Percentiles rank a stretch among this genome's conserved stretches.
These are phyloP conservation scores for Dactylellina leptospora DNA, from an alignment of 2,329 filamentous ascomycete genomes.

Conservation along the genomic window DNA sequence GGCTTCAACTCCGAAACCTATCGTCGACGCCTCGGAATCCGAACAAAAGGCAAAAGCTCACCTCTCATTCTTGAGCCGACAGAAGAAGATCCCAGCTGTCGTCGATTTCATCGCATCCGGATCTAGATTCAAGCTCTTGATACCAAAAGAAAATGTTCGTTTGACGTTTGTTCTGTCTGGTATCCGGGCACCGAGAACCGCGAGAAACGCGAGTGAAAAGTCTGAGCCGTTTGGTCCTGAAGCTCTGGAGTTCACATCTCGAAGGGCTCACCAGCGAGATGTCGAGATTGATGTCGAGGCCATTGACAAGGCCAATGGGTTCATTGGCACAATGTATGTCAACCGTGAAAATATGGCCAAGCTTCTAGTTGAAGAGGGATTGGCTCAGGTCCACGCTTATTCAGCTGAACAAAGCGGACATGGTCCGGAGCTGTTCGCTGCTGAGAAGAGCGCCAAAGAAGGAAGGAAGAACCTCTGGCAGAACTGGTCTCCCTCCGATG, in stretches of 20 bases:
- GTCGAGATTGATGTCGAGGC: conserved; percentile 95
- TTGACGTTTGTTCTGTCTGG: conserved; percentile 93
- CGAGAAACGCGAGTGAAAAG: conserved; percentile 78
- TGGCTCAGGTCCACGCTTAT: conserved; percentile 91
- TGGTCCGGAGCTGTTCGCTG: conserved; percentile 82
- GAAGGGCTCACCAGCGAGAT: conserved; percentile 89
- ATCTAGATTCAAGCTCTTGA: conserved; percentile 88
- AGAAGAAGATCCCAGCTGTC: conserved; percentile 89
- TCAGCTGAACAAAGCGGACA: conserved; percentile 96
- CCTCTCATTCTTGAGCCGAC: conserved; percentile 82
- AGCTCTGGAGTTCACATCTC: conserved; percentile 88
- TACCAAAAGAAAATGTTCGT: conserved; percentile 92
- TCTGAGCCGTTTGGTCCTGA: conserved; percentile 95
- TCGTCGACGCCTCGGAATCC: conserved; percentile 88
- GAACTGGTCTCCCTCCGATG: conserved; percentile 90
- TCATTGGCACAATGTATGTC: conserved; percentile 93
- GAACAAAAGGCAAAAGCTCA: conserved; percentile 96
- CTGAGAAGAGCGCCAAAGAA: conserved; percentile 89
- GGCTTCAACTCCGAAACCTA: conserved; percentile 80
- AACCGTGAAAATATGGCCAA: conserved; percentile 97
- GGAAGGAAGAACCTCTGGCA: conserved; percentile 88
- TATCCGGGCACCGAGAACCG: conserved; percentile 87
- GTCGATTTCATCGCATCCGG: conserved; percentile 99
- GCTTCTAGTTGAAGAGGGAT: conserved; percentile 88
- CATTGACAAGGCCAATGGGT: conserved; percentile 94